Base-by-base conservation (phyloP, 2,329 filamentous ascomycete genomes). In the Hymenoscyphus scutula region DNA sequence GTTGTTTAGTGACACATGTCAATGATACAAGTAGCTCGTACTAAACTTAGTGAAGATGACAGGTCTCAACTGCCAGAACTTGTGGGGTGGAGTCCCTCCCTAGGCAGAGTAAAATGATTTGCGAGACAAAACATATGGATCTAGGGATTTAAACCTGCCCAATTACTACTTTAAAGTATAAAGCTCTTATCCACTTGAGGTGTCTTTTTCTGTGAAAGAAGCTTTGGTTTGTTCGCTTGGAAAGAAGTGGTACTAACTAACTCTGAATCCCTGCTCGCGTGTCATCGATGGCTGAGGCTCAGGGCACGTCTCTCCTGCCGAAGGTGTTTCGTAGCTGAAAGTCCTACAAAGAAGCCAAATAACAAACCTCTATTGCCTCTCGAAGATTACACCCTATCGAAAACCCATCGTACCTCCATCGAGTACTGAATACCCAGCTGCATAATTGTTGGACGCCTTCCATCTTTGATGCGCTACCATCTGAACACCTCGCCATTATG, bases 391-490 rank as follows among this genome's bases (percentile, higher is more conserved):
- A 3, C 27, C 13, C 17, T 45, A 19, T 15, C 59, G 5, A 23
- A 51, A 17, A 27, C 19, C 54, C 45, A 54, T 58, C 48, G 34
- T 54, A 41, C 34, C 41, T 41, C 38, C 55, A 23, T 53, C 25
- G 15, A 45, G 27, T 34, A n/a, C 37, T 30, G 27, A 29, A 53
- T 23, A 54, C 19, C 30, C 23, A 54, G 23, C 45, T 53, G 27
- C 48, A 53, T 37, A 53, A 23, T 56, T 57, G 38, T 29, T 54
- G 38, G 45, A 25, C 63, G 57, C 61, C 57, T 34, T 51, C 61
- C 60, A 64, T 69, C 32, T 68, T 74, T 74, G 64, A 74, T 74
- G 73, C 68, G 68, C 70, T 65, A 61, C 65, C 61, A 62, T 51
- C 61, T 53, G 59, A 64, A 30, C 61, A 66, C 63, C 63, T 63